Evolutionary conservation across 495 filamentous ascomycete species (phyloP).

Genomic region (Umbilicaria muhlenbergii): DNA sequence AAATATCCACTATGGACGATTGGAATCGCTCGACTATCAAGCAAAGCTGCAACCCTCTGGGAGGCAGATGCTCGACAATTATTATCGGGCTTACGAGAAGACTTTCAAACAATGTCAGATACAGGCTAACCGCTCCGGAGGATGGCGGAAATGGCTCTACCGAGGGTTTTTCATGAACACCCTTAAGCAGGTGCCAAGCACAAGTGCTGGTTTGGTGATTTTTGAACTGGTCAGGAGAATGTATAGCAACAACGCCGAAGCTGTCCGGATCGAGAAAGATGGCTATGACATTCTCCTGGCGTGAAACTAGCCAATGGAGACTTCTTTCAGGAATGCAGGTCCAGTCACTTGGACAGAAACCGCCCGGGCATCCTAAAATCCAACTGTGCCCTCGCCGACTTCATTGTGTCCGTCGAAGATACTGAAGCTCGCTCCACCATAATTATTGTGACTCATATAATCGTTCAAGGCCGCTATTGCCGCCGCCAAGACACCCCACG

Average conservation of each 20-base stretch:
- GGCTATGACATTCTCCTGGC: conserved; percentile 60
- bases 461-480: too few relatives aligned
- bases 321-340: too few relatives aligned
- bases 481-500: too few relatives aligned
- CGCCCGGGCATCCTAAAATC: too few relatives aligned
- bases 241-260: conserved; percentile 54
- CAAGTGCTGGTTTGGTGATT: conserved; percentile 75
- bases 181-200: conserved; percentile 71
- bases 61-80: conserved; percentile 41
- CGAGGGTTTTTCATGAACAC: conserved; percentile 59
- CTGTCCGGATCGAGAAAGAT: conserved; percentile 46
- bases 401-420: too few relatives aligned
- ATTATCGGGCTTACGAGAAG: conserved; percentile 60
- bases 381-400: too few relatives aligned
- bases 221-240: conserved; percentile 76
- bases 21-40: conserved; percentile 63
- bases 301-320: conserved; percentile 4
- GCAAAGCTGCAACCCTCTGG: conserved; percentile 30
- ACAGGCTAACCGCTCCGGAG: conserved; percentile 45
- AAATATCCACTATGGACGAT: conserved; percentile 56
- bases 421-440: too few relatives aligned
- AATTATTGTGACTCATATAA: too few relatives aligned
- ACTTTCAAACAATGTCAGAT: conserved; percentile 54
- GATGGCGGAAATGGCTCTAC: conserved; percentile 60
- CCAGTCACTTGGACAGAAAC: too few relatives aligned